Evolutionary conservation across 2,329 filamentous ascomycete species (phyloP), one percentile per base, ranked within the genome.

Genomic region (Tolypocladium guangdongense): DNA sequence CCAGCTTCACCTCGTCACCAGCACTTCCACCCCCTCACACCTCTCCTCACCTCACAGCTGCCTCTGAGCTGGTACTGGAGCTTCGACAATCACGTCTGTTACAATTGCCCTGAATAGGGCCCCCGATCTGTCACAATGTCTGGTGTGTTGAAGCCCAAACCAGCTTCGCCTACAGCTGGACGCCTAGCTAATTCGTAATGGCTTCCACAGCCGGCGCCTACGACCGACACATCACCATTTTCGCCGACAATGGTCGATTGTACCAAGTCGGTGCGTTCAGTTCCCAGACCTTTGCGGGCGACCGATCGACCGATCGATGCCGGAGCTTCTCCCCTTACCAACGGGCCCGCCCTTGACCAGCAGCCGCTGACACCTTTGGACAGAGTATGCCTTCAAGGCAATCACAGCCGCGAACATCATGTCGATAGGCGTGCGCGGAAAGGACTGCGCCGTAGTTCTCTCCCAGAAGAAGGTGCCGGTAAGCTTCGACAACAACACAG

Each of bases 331-430:
- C 16, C 3, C 8, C 43, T 27, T 7, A n/a, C 24, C 27, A 18
- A 7, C 43, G 27, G 1, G 8, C 16, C 12, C 24, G 43, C 3
- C 18, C 7, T 22, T 20, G 16, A 16, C 41, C n/a, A 36, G 32
- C 39, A 27, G 27, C 27, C 18, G 35, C 49, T 54, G 20, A 51
- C 53, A 18, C 3, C 52, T 22, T 22, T 53, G 39, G 51, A 63
- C 70, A 97, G 93, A 99, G 81, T 99, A 99, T 92, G 93, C 93
- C 64, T 99, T 99, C 85, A 99, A 99, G 79, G 93, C 93, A 55
- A 99, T 99, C 75, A 99, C 93, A 63, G 92, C 93, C 57, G 93
- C 93, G 63, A 97, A 97, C 74, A 97, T 99, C 77, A 99, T 95
- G 80, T 93, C 93, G 57, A 83, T 99, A 71, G 93, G 93, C 64